These are phyloP conservation scores for Austropuccinia psidii DNA, from an alignment of 1,284 basidiomycete genomes.

Conservation along the genomic window DNA sequence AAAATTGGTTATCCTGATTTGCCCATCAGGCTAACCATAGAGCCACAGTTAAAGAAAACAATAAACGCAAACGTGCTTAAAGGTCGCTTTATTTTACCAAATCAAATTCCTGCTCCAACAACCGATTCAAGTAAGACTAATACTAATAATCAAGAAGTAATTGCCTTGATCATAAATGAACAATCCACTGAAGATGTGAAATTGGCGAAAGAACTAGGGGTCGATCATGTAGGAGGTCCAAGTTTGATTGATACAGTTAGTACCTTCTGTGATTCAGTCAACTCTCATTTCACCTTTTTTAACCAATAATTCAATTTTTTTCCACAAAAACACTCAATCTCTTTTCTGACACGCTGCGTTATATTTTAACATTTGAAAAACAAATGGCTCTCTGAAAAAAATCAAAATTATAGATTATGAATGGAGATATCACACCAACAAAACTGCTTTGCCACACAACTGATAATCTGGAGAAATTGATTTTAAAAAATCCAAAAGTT, in stretches of 20 bases:
- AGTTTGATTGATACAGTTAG: constrained; percentile 72
- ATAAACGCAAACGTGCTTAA: constrained; percentile 64
- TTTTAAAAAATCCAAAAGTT: constrained; percentile 61
- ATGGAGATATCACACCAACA: constrained; percentile 48
- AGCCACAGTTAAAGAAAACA: constrained; percentile 63
- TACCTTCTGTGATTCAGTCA: constrained; percentile 38
- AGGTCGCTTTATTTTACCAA: constrained; percentile 63
- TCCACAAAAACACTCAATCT: not conserved
- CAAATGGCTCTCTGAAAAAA: not conserved
- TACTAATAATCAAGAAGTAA: constrained; percentile 61
- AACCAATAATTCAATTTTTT: too few relatives aligned
- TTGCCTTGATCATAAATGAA: constrained; percentile 74
- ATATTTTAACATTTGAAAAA: not conserved
- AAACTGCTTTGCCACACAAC: constrained; percentile 72
- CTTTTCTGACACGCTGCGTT: not conserved
- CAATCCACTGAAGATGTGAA: constrained; percentile 54
- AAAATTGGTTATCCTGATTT: constrained; percentile 9
- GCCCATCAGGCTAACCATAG: constrained; percentile 55
- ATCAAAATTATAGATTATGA: not conserved
- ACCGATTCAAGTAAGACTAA: constrained; percentile 24
- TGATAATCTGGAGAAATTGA: constrained; percentile 69
- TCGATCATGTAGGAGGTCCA: constrained; percentile 72
- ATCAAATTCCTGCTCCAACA: constrained; percentile 58
- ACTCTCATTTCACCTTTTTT: not conserved
- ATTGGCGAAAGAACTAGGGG: constrained; percentile 45